phyloP scores from a whole-genome alignment of 257 asterid genomes.

The Salvia splendens region DNA sequence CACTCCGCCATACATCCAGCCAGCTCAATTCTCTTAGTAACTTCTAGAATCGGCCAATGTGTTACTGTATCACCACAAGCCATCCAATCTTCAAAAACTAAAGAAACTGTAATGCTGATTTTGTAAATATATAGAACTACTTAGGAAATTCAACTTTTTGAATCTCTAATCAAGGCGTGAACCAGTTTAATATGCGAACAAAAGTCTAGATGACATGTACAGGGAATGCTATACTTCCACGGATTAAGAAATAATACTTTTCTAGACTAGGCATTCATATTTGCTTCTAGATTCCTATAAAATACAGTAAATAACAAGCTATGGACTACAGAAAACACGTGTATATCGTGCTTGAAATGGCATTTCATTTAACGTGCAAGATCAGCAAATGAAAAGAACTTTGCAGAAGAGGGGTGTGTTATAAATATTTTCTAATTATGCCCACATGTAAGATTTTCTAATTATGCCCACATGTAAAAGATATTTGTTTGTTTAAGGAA shows the following conservation, averaged over 20 bases:
- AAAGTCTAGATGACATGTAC: neutral
- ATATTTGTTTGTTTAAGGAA: slow-evolving; percentile 2
- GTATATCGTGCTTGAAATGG: slow-evolving; percentile 5
- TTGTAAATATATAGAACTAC: neutral
- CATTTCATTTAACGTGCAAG: neutral
- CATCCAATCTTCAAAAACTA: neutral
- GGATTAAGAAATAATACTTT: neutral
- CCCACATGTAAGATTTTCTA: slow-evolving; percentile 15
- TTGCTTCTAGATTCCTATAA: neutral
- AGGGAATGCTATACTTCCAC: neutral
- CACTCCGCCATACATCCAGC: neutral
- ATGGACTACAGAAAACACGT: neutral
- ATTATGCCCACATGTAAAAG: slow-evolving; percentile 15
- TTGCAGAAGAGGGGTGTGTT: neutral
- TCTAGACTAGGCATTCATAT: neutral
- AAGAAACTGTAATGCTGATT: neutral
- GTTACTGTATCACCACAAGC: neutral
- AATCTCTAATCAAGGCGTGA: neutral
- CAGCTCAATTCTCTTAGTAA: neutral
- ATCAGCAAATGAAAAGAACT: neutral
- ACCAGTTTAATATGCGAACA: neutral
- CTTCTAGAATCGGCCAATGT: neutral
- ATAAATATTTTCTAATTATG: no score
- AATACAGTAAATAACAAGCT: neutral
- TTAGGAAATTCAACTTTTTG: neutral